Evolutionary conservation across 805 yeast genomes (phyloP).

Genomic region (Suhomyces prunicola): DNA sequence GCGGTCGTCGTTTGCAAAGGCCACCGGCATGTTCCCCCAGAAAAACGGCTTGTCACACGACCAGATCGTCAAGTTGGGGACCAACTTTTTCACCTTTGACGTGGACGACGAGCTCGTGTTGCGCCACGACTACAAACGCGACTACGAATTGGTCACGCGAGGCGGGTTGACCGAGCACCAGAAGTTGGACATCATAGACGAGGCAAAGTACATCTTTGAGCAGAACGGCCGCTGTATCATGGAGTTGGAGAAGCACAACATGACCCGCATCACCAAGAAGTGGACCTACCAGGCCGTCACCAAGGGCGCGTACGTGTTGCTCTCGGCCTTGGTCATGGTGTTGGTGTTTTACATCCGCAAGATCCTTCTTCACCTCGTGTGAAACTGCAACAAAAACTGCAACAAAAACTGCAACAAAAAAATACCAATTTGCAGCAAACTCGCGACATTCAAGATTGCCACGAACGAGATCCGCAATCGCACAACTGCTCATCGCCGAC

Average conservation of each 20-base stretch:
- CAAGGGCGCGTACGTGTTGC: conserved; percentile 47
- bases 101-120: conserved; percentile 64
- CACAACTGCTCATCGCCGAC: neutral
- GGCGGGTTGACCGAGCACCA: conserved; percentile 65
- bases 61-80: conserved; percentile 59
- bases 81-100: conserved; percentile 70
- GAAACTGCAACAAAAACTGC: neutral
- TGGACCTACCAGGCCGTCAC: conserved; percentile 53
- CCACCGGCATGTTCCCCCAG: conserved; percentile 73
- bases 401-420: neutral
- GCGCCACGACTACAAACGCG: conserved; percentile 65
- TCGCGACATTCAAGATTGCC: too few species aligned
- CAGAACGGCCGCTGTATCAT: conserved; percentile 58
- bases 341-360: conserved; percentile 33
- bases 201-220: conserved; percentile 61
- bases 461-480: too few species aligned
- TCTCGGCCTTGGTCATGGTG: conserved; percentile 30
- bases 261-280: conserved; percentile 51
- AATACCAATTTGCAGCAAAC: too few species aligned
- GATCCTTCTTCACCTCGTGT: conserved; percentile 11
- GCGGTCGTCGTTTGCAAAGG: conserved; percentile 61
- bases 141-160: conserved; percentile 75
- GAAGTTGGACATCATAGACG: conserved; percentile 66
- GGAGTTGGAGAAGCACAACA: conserved; percentile 68
- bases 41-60: conserved; percentile 62